Percentiles rank a stretch among this genome's conserved stretches.
These are phyloP conservation scores for Pichia sp. DNA, from an alignment of 1,139 yeast species.

Conservation along the genomic window DNA sequence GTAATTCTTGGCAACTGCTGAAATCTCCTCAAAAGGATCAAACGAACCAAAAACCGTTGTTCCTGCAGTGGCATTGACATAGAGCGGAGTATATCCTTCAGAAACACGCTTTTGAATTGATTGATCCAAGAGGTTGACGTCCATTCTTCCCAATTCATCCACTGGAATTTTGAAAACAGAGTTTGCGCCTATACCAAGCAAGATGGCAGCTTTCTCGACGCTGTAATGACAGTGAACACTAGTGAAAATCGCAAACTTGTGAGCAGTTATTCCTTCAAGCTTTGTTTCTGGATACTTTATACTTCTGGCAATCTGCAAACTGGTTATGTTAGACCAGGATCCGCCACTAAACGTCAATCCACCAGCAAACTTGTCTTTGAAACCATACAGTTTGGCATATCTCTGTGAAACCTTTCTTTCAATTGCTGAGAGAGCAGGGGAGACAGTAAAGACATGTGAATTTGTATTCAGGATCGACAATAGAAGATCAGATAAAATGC, in stretches of 20 bases:
- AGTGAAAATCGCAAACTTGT: slow-evolving; percentile 66
- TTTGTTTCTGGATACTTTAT: slow-evolving; percentile 67
- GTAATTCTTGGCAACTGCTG: slow-evolving; percentile 50
- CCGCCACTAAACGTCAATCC: slow-evolving; percentile 89
- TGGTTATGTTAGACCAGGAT: slow-evolving; percentile 79
- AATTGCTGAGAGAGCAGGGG: slow-evolving; percentile 73
- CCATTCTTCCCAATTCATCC: slow-evolving; percentile 53
- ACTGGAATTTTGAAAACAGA: slow-evolving; percentile 64
- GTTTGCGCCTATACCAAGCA: slow-evolving; percentile 65
- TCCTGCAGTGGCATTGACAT: slow-evolving; percentile 82
- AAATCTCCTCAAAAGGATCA: slow-evolving; percentile 60
- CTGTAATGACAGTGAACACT: slow-evolving; percentile 77
- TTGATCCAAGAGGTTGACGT: slow-evolving; percentile 42
- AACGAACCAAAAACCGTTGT: slow-evolving; percentile 85
- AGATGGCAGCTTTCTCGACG: slow-evolving; percentile 76
- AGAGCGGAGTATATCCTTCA: slow-evolving; percentile 66
- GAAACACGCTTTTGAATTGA: slow-evolving; percentile 41
- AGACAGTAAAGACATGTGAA: slow-evolving; percentile 81
- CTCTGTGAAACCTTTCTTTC: slow-evolving; percentile 66
- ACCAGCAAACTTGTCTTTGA: slow-evolving; percentile 53
- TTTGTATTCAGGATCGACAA: slow-evolving; percentile 74
- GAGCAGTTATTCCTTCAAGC: slow-evolving; percentile 48
- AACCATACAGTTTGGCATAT: slow-evolving; percentile 68
- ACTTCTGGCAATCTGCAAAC: slow-evolving; percentile 73
- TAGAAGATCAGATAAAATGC: slow-evolving; percentile 68